Percentiles rank a stretch among this genome's conserved stretches.
Evolutionary conservation across 139 green algal species (phyloP).

Genomic region (Pleodorina starrii): DNA sequence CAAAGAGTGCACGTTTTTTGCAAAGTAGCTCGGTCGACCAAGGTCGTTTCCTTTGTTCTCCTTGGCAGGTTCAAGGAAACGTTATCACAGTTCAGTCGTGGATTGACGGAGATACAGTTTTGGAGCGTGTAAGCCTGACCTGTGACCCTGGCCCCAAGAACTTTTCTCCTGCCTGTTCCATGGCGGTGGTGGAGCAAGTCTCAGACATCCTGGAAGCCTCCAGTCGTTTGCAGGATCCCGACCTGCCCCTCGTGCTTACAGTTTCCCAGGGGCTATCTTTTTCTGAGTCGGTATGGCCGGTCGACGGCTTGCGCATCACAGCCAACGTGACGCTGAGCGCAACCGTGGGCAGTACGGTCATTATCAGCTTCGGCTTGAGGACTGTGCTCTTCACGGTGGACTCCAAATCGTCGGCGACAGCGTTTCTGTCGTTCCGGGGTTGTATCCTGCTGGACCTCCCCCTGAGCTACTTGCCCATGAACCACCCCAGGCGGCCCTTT

Average conservation of each 20-base stretch:
- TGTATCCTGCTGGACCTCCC: conserved; percentile 42
- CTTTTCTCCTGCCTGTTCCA: neutral
- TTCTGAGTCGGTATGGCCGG: neutral
- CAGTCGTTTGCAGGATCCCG: neutral
- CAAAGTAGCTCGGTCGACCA: too few species aligned
- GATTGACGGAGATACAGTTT: neutral
- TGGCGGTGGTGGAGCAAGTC: neutral
- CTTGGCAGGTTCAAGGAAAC: neutral
- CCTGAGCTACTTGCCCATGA: conserved; percentile 38
- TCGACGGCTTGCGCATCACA: neutral
- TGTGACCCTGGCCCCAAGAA: neutral
- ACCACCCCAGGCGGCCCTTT: conserved; percentile 34
- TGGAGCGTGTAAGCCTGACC: conserved; percentile 11
- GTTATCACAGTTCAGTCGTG: neutral
- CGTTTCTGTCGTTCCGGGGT: conserved; percentile 25
- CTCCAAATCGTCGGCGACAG: neutral
- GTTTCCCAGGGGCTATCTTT: neutral
- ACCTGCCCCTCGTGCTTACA: conserved; percentile 8
- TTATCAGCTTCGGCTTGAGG: conserved; percentile 24
- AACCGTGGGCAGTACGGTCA: neutral
- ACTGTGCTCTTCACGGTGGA: conserved; percentile 37
- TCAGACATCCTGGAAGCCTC: conserved; percentile 6
- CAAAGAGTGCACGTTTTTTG: too few species aligned
- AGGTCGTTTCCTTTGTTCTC: too few species aligned
- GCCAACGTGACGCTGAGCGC: conserved; percentile 37